Evolutionary conservation across 2,329 filamentous ascomycete species (phyloP), one percentile per base, ranked within the genome.

Genomic region (Teratosphaeria viscida): DNA sequence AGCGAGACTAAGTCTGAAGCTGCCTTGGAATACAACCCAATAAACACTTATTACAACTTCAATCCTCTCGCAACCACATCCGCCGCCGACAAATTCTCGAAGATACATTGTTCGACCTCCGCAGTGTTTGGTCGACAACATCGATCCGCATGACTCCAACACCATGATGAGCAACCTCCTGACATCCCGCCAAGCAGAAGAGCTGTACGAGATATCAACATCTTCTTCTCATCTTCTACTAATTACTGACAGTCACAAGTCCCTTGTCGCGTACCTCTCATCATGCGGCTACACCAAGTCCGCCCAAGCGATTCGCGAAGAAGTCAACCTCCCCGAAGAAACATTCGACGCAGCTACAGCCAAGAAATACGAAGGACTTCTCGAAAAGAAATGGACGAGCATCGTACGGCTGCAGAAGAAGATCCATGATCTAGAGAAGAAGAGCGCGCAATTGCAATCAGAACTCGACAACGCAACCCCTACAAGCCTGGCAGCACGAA

Each of bases 311-410:
- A 78, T 96, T 61, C 85, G 90, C 63, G 81, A 88, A 69, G 92
- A 96, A 74, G 77, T 89, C n/a, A 81, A 82, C 59, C 81, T 96
- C 4, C 82, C 85, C 57, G 84, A 88, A 65, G 63, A 58, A 55
- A 80, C 77, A 55, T 92, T 95, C 68, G 90, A 96, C 72, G 81
- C 88, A 63, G 82, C 83, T 19, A 96, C 90, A 23, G 82, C 87
- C 57, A 96, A 96, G 79, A 96, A 95, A 77, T 97, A 96, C 77
- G 91, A 96, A 75, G 89, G 89, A 1, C 76, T 97, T 32, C 77
- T 97, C 66, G 92, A 97, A 81, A 96, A 96, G 83, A 97, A 97
- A 79, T 97, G 92, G 92, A 97, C 92, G 23, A 94, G 90, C 69
- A 88, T 97, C 32, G 91, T 96, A 69, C 83, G 92, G 62, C 76